A percentile compares a stretch with the other conserved stretches of the same genome.
These are phyloP conservation scores for Sclerotiophoma versabilis DNA, from an alignment of 2,329 filamentous ascomycete genomes.

Conservation along the genomic window DNA sequence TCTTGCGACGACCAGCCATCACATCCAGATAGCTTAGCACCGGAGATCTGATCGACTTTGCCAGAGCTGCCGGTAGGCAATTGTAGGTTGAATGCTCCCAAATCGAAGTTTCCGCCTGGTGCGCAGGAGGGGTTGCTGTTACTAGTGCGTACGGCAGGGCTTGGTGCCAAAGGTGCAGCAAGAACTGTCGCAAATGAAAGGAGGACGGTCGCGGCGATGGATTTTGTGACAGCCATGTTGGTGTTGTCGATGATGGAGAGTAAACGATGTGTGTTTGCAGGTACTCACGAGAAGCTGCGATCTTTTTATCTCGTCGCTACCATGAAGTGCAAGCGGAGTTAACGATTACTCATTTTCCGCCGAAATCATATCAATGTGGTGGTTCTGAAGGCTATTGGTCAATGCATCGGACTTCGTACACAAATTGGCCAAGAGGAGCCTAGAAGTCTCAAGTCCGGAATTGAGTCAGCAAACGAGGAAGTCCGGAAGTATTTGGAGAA, in stretches of 20 bases:
- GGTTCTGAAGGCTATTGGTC: not conserved
- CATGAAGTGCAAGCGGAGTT: not conserved
- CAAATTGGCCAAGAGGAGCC: too few relatives aligned
- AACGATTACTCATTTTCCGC: constrained; percentile 1
- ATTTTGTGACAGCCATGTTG: not conserved
- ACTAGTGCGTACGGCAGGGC: not conserved
- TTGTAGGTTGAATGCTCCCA: constrained; percentile 46
- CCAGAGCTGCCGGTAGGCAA: constrained; percentile 47
- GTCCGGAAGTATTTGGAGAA: too few relatives aligned
- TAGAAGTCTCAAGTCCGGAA: not conserved
- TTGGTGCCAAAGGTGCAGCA: not conserved
- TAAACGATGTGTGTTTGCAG: not conserved
- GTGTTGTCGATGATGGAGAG: not conserved
- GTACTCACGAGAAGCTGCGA: not conserved
- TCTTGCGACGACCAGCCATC: constrained; percentile 41
- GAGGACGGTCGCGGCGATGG: not conserved
- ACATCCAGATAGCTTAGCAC: constrained; percentile 46
- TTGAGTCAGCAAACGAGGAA: not conserved
- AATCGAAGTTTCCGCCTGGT: constrained; percentile 31
- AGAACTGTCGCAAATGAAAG: not conserved
- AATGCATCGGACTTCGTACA: not conserved
- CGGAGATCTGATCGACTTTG: constrained; percentile 39
- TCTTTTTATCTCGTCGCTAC: not conserved
- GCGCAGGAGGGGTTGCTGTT: constrained; percentile 17
- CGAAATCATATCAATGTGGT: not conserved